Evolutionary conservation across 2,329 filamentous ascomycete species (phyloP).

Genomic region (Aureobasidium musti): DNA sequence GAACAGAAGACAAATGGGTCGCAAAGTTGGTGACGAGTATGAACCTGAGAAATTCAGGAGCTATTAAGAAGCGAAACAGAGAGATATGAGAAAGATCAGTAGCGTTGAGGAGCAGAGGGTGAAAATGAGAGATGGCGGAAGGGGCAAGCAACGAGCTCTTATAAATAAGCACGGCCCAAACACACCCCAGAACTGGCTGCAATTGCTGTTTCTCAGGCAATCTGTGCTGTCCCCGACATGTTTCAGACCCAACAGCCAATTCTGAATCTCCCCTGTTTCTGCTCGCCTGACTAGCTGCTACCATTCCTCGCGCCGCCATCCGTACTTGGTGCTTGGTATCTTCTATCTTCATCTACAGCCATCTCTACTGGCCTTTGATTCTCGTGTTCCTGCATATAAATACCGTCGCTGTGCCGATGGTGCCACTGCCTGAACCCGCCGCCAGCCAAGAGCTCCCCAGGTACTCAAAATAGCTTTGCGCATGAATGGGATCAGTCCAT

Average conservation of each 20-base stretch:
- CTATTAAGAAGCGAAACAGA: slow-evolving; percentile 25
- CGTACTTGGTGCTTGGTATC: not conserved
- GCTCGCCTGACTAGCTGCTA: slow-evolving; percentile 15
- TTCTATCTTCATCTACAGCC: not conserved
- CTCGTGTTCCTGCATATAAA: slow-evolving; percentile 29
- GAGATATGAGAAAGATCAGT: slow-evolving; percentile 1
- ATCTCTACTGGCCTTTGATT: slow-evolving; percentile 8
- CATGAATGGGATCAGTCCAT: too few species aligned
- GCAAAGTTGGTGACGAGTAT: not conserved
- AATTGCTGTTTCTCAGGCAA: slow-evolving; percentile 22
- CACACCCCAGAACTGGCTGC: not conserved
- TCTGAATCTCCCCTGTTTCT: not conserved
- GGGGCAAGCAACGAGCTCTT: slow-evolving; percentile 28
- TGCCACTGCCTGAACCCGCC: slow-evolving; percentile 17
- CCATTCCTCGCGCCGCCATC: not conserved
- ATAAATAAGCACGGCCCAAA: slow-evolving; percentile 25
- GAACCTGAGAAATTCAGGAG: not conserved
- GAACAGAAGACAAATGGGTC: slow-evolving; percentile 8
- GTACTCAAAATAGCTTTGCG: slow-evolving; percentile 13
- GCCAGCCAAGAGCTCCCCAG: not conserved
- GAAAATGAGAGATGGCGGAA: slow-evolving; percentile 15
- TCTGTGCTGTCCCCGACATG: slow-evolving; percentile 13
- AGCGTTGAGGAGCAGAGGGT: slow-evolving; percentile 13
- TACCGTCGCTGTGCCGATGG: slow-evolving; percentile 15
- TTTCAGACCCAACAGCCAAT: slow-evolving; percentile 20